These are phyloP conservation scores for Cryptococcus deneoformans DNA, from an alignment of 1,284 basidiomycete genomes.

Conservation along the genomic window DNA sequence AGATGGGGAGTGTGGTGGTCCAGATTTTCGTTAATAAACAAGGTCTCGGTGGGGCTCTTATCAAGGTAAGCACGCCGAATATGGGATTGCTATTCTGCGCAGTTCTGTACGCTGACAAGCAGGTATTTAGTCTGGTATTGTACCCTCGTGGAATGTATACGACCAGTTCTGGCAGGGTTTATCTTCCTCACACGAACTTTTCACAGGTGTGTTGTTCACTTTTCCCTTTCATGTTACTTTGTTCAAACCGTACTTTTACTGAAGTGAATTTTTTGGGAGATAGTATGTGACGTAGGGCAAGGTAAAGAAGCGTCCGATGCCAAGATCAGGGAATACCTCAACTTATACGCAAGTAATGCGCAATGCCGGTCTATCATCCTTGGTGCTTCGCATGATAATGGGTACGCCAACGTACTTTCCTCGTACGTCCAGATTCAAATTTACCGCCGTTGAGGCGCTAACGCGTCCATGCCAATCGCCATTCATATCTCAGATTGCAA, in stretches of 20 bases:
- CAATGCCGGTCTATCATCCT: slow-evolving; percentile 72
- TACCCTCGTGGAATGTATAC: slow-evolving; percentile 29
- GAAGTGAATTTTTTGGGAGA: slow-evolving; percentile 23
- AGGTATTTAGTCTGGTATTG: slow-evolving; percentile 25
- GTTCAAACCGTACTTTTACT: slow-evolving; percentile 16
- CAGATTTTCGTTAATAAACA: slow-evolving; percentile 43
- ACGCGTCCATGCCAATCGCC: background rate
- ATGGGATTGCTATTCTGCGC: background rate
- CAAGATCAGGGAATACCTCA: slow-evolving; percentile 74
- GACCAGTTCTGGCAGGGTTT: slow-evolving; percentile 45
- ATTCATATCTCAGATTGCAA: slow-evolving; percentile 45
- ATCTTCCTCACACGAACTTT: slow-evolving; percentile 35
- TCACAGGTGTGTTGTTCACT: slow-evolving; percentile 10
- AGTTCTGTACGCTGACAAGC: background rate
- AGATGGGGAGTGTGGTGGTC: slow-evolving; percentile 26
- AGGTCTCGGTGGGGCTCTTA: slow-evolving; percentile 33
- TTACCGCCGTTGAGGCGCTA: background rate
- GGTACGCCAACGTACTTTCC: slow-evolving; percentile 60
- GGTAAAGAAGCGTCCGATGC: slow-evolving; percentile 62
- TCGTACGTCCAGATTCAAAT: slow-evolving; percentile 23
- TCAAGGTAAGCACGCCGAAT: slow-evolving; percentile 28
- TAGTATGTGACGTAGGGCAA: slow-evolving; percentile 66
- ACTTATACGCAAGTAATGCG: slow-evolving; percentile 68
- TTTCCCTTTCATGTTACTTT: too few species aligned
- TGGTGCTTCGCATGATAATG: slow-evolving; percentile 69